Percentiles rank a stretch among this genome's conserved stretches.
Evolutionary conservation across 2,329 filamentous ascomycete species (phyloP).

Genomic region (Sporothrix euskadiensis): DNA sequence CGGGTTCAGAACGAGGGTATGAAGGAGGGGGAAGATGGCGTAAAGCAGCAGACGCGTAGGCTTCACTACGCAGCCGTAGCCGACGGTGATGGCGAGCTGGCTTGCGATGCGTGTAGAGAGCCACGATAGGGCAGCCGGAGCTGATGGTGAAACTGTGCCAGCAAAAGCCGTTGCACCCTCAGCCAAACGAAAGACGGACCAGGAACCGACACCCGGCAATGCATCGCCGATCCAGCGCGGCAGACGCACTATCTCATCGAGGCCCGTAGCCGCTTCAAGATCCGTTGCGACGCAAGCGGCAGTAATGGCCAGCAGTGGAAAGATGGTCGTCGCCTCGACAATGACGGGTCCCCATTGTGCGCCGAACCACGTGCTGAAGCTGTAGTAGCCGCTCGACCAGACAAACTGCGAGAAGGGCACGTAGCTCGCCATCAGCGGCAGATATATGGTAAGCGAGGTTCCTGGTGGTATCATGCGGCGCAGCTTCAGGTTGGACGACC

Average conservation of each 20-base stretch:
- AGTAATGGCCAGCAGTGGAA: constrained; percentile 66
- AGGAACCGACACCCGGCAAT: constrained; percentile 65
- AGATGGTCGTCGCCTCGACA: constrained; percentile 72
- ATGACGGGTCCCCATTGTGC: constrained; percentile 71
- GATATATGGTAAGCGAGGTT: constrained; percentile 54
- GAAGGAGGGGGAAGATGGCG: constrained; percentile 70
- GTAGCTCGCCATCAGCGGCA: constrained; percentile 74
- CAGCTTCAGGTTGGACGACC: constrained; percentile 65
- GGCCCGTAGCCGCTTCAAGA: constrained; percentile 55
- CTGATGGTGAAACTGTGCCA: neutral
- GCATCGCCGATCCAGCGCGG: constrained; percentile 63
- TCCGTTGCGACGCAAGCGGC: constrained; percentile 63
- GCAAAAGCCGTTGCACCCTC: constrained; percentile 44
- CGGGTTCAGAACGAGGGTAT: constrained; percentile 70
- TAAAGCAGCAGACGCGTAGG: constrained; percentile 69
- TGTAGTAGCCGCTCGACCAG: constrained; percentile 51
- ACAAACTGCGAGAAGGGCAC: constrained; percentile 72
- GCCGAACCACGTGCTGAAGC: constrained; percentile 53
- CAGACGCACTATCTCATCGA: constrained; percentile 52
- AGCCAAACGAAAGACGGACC: constrained; percentile 60
- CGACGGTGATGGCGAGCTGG: constrained; percentile 64
- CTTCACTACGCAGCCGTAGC: constrained; percentile 64
- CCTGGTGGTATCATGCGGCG: constrained; percentile 48
- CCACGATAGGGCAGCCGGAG: constrained; percentile 42
- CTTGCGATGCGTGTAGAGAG: constrained; percentile 64